Evolutionary conservation across 148 eudicot genomes (phyloP), one percentile per base, ranked within the genome.

Genomic region (Nepenthes mirabilis): DNA sequence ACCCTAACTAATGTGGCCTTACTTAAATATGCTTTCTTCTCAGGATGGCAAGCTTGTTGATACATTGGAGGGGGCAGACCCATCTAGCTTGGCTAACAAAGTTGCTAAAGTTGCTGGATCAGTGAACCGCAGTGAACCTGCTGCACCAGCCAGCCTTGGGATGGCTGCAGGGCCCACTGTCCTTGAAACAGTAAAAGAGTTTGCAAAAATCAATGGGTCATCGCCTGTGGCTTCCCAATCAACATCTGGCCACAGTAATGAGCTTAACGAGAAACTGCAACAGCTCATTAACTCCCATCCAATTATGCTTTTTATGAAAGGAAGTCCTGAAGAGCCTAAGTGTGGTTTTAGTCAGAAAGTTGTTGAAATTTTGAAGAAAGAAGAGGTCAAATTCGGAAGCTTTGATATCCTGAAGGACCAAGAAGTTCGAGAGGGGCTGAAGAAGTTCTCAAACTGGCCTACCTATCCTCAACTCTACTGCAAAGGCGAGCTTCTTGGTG

Each of bases 271-370:
- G 62, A 77, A 79, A 58, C 79, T 94, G 13, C 58, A 81, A 61
- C 82, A 81, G 67, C 74, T 94, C 53, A 70, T 83, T 33, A 64
- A 60, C 54, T 84, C 95, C 68, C 85, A 86, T 5, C 71, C 90
- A 2, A 65, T 94, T 52, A 86, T 94, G 88, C 93, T 94, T 56
- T 94, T 94, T 82, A 94, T 94, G 93, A 94, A 94, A 84, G 99
- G 99, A 47, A 80, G 32, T 71, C 86, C 99, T 11, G 79, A 84
- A 72, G 85, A 78, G 23, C 97, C 99, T 6, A 63, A 81, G 62
- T 94, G 99, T 67, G 97, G 97, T 55, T 94, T 94, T 63, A 94
- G 97, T 72, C 76, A 77, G 65, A 85, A 89, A 71, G 82, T 87
- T 8, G 82, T 94, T 48, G 89, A 81, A 34, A 89, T 94, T 57